Evolutionary conservation across 352 stramenopile species (phyloP).

Genomic region (Phytophthora pinifolia): DNA sequence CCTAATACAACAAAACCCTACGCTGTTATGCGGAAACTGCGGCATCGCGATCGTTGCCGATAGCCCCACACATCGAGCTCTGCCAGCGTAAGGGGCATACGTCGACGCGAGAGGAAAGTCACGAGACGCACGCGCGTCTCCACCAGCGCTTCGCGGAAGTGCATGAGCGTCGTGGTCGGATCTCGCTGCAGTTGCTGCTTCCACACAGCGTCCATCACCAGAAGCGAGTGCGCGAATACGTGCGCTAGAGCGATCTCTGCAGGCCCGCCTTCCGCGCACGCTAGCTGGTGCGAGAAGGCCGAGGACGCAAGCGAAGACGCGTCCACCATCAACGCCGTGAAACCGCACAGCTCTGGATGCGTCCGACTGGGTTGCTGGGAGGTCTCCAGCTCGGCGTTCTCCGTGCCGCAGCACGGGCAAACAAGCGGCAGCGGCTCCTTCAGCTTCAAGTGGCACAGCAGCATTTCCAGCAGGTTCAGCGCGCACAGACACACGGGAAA

Average conservation of each 20-base stretch:
- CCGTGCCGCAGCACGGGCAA: constrained; percentile 71
- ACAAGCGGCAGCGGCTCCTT: constrained; percentile 63
- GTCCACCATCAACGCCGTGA: constrained; percentile 46
- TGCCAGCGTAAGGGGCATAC: constrained; percentile 44
- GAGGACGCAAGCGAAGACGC: constrained; percentile 38
- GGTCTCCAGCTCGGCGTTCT: constrained; percentile 60
- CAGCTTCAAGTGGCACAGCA: constrained; percentile 68
- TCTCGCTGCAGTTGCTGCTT: constrained; percentile 49
- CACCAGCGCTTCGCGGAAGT: constrained; percentile 59
- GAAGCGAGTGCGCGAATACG: constrained; percentile 61
- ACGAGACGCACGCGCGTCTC: constrained; percentile 51
- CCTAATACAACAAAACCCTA: constrained; percentile 24
- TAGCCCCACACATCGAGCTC: constrained; percentile 57
- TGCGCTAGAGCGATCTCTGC: constrained; percentile 58
- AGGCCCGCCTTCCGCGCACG: constrained; percentile 36
- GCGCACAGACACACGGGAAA: constrained; percentile 67
- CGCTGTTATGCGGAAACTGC: constrained; percentile 17
- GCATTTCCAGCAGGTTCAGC: constrained; percentile 67
- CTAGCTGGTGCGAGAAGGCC: constrained; percentile 41
- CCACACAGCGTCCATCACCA: constrained; percentile 64
- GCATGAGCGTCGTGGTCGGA: constrained; percentile 55
- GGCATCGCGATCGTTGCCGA: constrained; percentile 30
- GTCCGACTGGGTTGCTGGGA: constrained; percentile 50
- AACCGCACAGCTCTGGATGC: constrained; percentile 58
- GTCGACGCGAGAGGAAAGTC: constrained; percentile 47